These are phyloP conservation scores for Coemansia sp. DNA, from an alignment of 192 early-diverging fungal species.

Conservation along the genomic window DNA sequence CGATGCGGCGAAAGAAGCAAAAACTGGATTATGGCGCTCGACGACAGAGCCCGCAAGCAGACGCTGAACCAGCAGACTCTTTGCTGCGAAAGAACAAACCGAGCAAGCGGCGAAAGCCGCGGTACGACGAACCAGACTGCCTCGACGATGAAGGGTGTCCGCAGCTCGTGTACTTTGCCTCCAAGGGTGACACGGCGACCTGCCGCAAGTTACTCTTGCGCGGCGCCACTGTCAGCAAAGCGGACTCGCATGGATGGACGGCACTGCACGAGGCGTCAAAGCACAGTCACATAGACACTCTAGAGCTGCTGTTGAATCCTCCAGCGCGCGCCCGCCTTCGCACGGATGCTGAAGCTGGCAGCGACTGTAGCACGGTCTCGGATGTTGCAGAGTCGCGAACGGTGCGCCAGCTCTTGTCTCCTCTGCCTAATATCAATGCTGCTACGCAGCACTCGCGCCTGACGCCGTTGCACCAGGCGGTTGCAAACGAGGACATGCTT, in stretches of 20 bases:
- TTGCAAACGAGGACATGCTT: conserved; percentile 20
- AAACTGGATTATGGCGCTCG: not conserved
- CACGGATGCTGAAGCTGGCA: not conserved
- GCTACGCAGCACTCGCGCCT: conserved; percentile 17
- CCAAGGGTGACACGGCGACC: conserved; percentile 26
- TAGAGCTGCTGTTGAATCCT: conserved; percentile 34
- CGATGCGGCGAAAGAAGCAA: conserved; percentile 2
- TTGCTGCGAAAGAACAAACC: conserved; percentile 12
- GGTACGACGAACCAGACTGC: conserved; percentile 33
- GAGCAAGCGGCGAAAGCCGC: conserved; percentile 27
- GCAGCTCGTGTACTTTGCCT: conserved; percentile 46
- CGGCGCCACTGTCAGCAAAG: conserved; percentile 27
- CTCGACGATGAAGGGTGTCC: conserved; percentile 27
- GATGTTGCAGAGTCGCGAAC: conserved; percentile 16
- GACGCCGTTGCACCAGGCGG: conserved; percentile 45
- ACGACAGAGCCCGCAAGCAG: not conserved
- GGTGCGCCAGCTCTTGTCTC: conserved; percentile 31
- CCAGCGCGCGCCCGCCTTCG: conserved; percentile 16
- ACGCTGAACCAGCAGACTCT: not conserved
- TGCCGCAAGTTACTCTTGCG: conserved; percentile 42
- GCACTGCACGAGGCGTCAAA: conserved; percentile 42
- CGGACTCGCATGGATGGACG: conserved; percentile 37
- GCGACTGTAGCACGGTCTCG: conserved; percentile 4
- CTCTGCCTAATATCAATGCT: conserved; percentile 38
- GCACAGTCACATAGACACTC: conserved; percentile 21